Base-by-base conservation (phyloP, 2,329 filamentous ascomycete species). In the Botrytis tulipae region DNA sequence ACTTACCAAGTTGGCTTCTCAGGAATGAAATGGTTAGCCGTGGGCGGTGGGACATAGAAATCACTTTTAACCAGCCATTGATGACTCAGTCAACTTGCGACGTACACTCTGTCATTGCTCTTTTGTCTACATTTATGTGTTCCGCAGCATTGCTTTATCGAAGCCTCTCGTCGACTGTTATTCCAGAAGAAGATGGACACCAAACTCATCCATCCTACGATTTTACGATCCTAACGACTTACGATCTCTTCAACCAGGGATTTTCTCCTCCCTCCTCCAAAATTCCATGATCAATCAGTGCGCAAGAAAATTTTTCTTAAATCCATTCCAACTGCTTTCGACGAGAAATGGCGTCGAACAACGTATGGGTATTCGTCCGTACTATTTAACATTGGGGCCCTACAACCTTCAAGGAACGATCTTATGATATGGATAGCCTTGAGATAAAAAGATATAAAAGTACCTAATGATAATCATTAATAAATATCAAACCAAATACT, bases 11-110 rank as follows among this genome's bases (percentile, higher is more conserved):
- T 12, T 54, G 25, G 25, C 42, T 8, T 54, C 22, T 42, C 25
- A 9, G 10, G 10, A 22, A 8, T 16, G 20, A 0, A 16, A 8
- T 16, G 20, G 0, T n/a, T 37, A 6, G 2, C 2, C 48, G 48
- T 51, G 48, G 10, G 25, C 5, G 48, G 10, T 51, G 12, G 48
- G 25, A n/a, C 48, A n/a, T n/a, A 10, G 25, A n/a, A 51, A 14
- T 14, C 48, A 6, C 48, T 7, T 3, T 14, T 1, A 51, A 22
- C 12, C 14, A n/a, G 48, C 48, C 25, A 51, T n/a, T n/a, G 10
- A 1, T 16, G 48, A 51, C 14, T 12, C 10, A 14, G 25, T n/a
- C 25, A 51, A n/a, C 25, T 14, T 51, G 4, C 48, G 48, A 51
- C 6, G 16, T 16, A 54, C 12, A 3, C 2, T 54, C 7, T n/a